A percentile compares a stretch with the other conserved stretches of the same genome.
phyloP scores from a whole-genome alignment of 441 rosid species.

The Eutrema salsugineum region DNA sequence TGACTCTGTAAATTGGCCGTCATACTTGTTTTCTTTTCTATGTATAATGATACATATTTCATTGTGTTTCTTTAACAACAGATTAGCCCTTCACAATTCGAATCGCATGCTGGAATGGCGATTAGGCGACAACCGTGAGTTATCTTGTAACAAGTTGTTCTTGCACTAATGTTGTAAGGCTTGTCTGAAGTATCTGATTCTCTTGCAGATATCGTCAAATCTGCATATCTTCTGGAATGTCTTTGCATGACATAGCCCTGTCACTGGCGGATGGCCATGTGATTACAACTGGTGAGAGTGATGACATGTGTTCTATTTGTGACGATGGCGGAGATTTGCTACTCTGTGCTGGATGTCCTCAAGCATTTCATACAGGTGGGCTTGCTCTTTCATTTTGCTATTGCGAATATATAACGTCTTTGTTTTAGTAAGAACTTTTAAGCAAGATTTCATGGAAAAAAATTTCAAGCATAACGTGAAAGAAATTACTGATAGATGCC shows the following conservation, averaged over 20 bases:
- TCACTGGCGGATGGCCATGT: slow-evolving; percentile 62
- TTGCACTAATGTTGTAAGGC: slow-evolving; percentile 4
- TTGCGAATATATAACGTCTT: background rate
- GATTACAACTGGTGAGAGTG: slow-evolving; percentile 20
- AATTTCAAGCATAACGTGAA: background rate
- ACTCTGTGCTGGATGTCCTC: slow-evolving; percentile 70
- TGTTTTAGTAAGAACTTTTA: background rate
- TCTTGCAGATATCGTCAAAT: slow-evolving; percentile 72
- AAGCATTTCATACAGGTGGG: slow-evolving; percentile 16
- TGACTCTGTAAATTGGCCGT: background rate
- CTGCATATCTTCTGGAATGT: slow-evolving; percentile 77
- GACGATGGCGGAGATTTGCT: slow-evolving; percentile 56
- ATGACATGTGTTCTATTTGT: slow-evolving; percentile 40
- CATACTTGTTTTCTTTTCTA: background rate
- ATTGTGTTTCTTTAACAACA: slow-evolving; percentile 34
- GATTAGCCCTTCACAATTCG: slow-evolving; percentile 92
- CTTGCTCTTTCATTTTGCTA: background rate
- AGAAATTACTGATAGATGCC: background rate
- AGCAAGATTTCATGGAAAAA: too few species aligned
- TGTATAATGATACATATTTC: slow-evolving; percentile 13
- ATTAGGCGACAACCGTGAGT: slow-evolving; percentile 84
- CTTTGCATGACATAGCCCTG: slow-evolving; percentile 82
- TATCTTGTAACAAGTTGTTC: background rate
- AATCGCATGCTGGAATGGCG: slow-evolving; percentile 95
- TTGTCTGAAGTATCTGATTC: slow-evolving; percentile 9